Evolutionary conservation across 768 basidiomycete species (phyloP).

Genomic region (Sarcodon sp.): DNA sequence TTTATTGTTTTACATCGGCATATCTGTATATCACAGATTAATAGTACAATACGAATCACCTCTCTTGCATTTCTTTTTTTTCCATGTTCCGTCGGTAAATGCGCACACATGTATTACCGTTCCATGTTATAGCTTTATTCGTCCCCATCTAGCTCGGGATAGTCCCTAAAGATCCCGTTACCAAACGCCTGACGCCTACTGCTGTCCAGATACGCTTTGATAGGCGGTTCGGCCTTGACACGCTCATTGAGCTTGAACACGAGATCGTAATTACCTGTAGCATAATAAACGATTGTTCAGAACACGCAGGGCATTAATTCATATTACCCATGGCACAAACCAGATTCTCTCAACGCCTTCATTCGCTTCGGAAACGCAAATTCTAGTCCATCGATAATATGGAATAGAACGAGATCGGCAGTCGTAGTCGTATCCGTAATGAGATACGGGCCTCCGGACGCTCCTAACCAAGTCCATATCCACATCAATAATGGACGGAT

Average conservation of each 20-base stretch:
- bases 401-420: constrained; percentile 30
- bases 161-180: constrained; percentile 23
- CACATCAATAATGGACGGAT: neutral
- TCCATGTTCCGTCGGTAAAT: neutral
- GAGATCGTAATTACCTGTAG: constrained; percentile 12
- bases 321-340: neutral
- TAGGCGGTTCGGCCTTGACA: constrained; percentile 16
- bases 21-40: neutral
- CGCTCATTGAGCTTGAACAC: constrained; percentile 20
- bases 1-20: neutral
- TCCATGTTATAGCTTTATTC: constrained; percentile 6
- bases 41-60: neutral
- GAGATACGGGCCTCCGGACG: constrained; percentile 11
- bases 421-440: constrained; percentile 20
- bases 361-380: constrained; percentile 25
- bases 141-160: constrained; percentile 24
- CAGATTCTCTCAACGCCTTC: constrained; percentile 8
- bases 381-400: constrained; percentile 16
- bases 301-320: neutral
- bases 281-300: constrained; percentile 1
- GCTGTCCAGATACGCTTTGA: constrained; percentile 22
- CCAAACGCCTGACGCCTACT: constrained; percentile 15
- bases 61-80: neutral
- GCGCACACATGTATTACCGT: no score
- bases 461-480: neutral